Base-by-base conservation (phyloP, 257 asterid species). In the Ophiorrhiza pumila region DNA sequence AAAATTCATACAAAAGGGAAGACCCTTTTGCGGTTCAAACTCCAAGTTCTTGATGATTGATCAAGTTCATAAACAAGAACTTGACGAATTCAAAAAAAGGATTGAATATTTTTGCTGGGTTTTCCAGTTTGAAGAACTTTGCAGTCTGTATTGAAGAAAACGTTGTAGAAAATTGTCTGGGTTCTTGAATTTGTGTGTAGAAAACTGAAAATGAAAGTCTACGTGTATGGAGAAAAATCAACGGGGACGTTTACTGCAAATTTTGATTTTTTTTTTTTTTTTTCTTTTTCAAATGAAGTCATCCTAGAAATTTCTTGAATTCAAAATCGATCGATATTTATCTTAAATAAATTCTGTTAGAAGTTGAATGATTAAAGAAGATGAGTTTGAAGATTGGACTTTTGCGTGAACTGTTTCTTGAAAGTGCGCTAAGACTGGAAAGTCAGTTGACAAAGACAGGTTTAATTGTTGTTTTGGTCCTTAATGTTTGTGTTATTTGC, bases 171-270 rank as follows among this genome's bases (percentile, higher is more conserved):
- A 37, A 60, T 60, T 22, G 5, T 32, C 20, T 60, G 45, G 66
- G 66, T 35, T 62, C 37, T 62, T 62, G 68, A 18, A 34, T n/a
- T 32, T 34, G 42, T 62, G 47, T 6, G 47, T 35, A 62, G 68
- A 37, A 34, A 37, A n/a, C 20, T 32, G 9, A 1, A 50, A 18
- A 50, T 50, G 56, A 25, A 50, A 17, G 25, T 20, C 5, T 50
- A 25, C 56, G 56, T 50, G 11, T 17, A 61, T 62, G 47, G 68
- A 27, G 68, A 62, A 62, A 62, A 62, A 32, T 35, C 47, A 62
- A 62, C 4, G 32, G 61, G 61, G 43, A 45, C 67, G 67, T 61
- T 61, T 17, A 62, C 68, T 35, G 23, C 46, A 7, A 13, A 62
- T 35, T 62, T 35, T 62, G 35, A 41, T n/a, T n/a, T 0, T 25